These are phyloP conservation scores for Coccomyxa sp. DNA, from an alignment of 139 green algal species.

Conservation along the genomic window DNA sequence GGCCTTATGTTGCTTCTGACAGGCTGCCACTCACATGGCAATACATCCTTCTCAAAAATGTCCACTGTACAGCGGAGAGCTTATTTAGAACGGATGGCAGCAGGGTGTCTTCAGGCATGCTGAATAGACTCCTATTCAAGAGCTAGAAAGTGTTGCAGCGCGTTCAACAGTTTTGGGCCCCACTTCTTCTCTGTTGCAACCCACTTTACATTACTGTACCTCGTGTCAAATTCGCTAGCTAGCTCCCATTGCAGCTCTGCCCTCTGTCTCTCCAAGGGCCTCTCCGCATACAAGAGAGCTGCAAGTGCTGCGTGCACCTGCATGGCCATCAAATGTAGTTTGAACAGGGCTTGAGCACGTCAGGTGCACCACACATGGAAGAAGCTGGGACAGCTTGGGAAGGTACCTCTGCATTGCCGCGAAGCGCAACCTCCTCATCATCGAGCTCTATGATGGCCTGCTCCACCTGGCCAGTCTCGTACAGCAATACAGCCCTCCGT, in stretches of 20 bases:
- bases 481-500: conserved; percentile 52
- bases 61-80: too few species aligned
- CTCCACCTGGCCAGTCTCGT: conserved; percentile 41
- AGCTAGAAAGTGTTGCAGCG: conserved; percentile 53
- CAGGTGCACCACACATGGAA: not conserved
- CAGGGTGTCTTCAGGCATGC: too few species aligned
- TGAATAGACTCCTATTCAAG: conserved; percentile 23
- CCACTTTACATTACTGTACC: conserved; percentile 47
- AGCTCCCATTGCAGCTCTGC: conserved; percentile 66
- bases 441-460: conserved; percentile 51
- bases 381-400: not conserved
- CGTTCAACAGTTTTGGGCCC: conserved; percentile 44
- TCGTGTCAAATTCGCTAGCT: conserved; percentile 52
- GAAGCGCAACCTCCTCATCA: conserved; percentile 42
- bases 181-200: conserved; percentile 56
- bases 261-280: conserved; percentile 24
- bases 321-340: not conserved
- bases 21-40: too few species aligned
- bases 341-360: not conserved
- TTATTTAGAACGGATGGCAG: too few species aligned
- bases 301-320: conserved; percentile 73
- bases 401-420: conserved; percentile 12
- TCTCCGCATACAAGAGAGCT: conserved; percentile 49
- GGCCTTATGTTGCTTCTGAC: too few species aligned
- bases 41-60: too few species aligned